Base-by-base conservation (phyloP, 2,329 filamentous ascomycete species). In the Pyrenophora teres region DNA sequence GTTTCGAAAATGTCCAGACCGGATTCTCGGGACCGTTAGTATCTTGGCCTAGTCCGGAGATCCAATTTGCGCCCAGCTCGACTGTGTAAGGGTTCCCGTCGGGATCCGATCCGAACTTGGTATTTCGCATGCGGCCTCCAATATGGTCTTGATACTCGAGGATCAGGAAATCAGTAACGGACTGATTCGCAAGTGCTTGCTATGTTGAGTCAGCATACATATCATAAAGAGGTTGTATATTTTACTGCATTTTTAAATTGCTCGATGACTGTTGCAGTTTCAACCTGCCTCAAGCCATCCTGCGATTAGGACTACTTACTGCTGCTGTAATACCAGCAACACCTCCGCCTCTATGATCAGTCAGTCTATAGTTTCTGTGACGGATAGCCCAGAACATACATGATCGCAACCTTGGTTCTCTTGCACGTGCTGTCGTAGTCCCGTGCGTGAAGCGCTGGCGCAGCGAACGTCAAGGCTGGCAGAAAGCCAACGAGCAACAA, bases 21-120 rank as follows among this genome's bases (percentile, higher is more conserved):
- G 86, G 86, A 42, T 88, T 86, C 40, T 84, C 80, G 57, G 45
- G 69, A 30, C 46, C 69, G 6, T 65, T 15, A 0, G 62, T 53
- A 21, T 69, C 70, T n/a, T 51, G 23, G 71, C 76, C 21, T 76
- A 65, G 19, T 74, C 79, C 74, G 76, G 78, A 25, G 78, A 79
- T 78, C 87, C 87, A 89, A 56, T 89, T 89, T 6, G 87, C 86
- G 2, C 87, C 87, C 0, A 87, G 72, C 66, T 89, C 87, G 8
- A 89, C 76, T 0, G 76, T 78, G 52, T 84, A 85, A 0, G 82
- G 58, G 10, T 55, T 52, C 79, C 83, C 83, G 31, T 81, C 74
- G 0, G 70, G 31, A 19, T 78, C 73, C 13, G 76, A 71, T 4
- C 85, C 85, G 60, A 88, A 87, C 0, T 76, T 73, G 0, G 78